These are phyloP conservation scores for Tetrahymena thermophila DNA, from an alignment of 73 alveolate genomes.

Conservation along the genomic window DNA sequence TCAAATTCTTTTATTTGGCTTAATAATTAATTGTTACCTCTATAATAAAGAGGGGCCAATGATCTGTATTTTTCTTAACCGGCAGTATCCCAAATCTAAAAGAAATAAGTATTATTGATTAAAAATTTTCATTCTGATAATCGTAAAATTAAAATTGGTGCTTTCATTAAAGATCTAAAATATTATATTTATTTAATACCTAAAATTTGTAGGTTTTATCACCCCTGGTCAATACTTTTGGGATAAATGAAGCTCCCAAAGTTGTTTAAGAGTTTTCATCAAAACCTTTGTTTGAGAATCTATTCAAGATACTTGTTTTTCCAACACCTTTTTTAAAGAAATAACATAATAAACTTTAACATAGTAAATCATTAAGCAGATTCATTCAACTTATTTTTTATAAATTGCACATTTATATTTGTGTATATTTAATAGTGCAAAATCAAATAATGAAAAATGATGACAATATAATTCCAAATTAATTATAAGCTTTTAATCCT, in stretches of 20 bases:
- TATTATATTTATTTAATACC: neutral
- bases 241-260: slow-evolving; percentile 36
- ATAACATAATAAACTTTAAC: neutral
- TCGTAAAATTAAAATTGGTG: too few species aligned
- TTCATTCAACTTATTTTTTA: too few species aligned
- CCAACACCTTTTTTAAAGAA: slow-evolving; percentile 13
- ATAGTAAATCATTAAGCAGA: neutral
- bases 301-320: slow-evolving; percentile 14
- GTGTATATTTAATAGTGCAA: neutral
- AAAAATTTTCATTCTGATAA: too few species aligned
- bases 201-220: slow-evolving; percentile 18
- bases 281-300: slow-evolving; percentile 21
- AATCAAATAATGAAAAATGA: neutral
- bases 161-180: too few species aligned
- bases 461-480: neutral
- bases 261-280: slow-evolving; percentile 29
- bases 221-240: slow-evolving; percentile 15
- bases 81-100: slow-evolving; percentile 44
- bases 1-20: neutral
- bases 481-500: neutral
- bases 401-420: neutral
- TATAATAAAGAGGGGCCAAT: slow-evolving; percentile 38
- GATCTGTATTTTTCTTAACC: slow-evolving; percentile 46
- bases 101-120: neutral
- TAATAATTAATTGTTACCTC: slow-evolving; percentile 2